These are phyloP conservation scores for Coprinopsis cinerea DNA, from an alignment of 768 basidiomycete genomes.

Conservation along the genomic window DNA sequence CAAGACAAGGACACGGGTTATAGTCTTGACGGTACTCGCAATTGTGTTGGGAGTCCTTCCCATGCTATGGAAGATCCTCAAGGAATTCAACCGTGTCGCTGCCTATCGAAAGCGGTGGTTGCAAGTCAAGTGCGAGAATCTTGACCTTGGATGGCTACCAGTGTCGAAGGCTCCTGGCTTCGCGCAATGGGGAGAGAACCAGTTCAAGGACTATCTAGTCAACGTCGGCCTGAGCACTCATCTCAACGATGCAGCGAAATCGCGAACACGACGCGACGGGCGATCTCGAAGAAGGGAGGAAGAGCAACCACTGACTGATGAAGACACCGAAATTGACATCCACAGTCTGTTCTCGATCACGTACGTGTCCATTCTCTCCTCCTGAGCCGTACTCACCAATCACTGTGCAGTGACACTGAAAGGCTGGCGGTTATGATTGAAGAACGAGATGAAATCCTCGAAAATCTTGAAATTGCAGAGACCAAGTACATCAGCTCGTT, in stretches of 20 bases:
- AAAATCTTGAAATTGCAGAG: constrained; percentile 77
- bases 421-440: constrained; percentile 63
- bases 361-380: constrained; percentile 32
- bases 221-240: constrained; percentile 62
- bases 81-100: constrained; percentile 54
- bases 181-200: constrained; percentile 66
- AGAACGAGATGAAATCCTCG: constrained; percentile 71
- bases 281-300: constrained; percentile 32
- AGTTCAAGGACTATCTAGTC: constrained; percentile 61
- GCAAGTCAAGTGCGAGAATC: constrained; percentile 54
- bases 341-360: constrained; percentile 70
- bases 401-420: constrained; percentile 53
- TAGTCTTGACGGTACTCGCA: constrained; percentile 59
- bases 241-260: constrained; percentile 30
- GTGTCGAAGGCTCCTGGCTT: constrained; percentile 60
- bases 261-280: constrained; percentile 23
- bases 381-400: constrained; percentile 4
- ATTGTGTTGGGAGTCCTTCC: constrained; percentile 60
- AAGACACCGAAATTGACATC: constrained; percentile 58
- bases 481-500: constrained; percentile 74
- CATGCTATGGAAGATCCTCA: constrained; percentile 55
- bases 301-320: constrained; percentile 32
- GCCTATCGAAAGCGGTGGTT: constrained; percentile 56
- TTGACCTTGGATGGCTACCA: constrained; percentile 75
- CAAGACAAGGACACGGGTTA: constrained; percentile 54